phyloP scores from a whole-genome alignment of 2,329 filamentous ascomycete species.

The Phaeomoniella chlamydospora region DNA sequence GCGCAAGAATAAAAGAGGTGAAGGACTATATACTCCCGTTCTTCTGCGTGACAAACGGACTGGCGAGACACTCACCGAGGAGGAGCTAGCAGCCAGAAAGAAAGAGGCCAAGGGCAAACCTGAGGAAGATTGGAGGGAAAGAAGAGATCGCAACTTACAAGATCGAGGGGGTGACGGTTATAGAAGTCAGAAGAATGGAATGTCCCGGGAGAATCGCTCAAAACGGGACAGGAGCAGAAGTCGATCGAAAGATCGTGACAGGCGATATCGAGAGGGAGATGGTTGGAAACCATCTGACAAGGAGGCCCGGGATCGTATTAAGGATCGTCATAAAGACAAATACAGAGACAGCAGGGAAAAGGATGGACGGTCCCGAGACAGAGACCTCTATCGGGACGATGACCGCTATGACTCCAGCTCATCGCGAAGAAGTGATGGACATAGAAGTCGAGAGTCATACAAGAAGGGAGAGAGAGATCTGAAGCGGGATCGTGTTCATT shows the following conservation, averaged over 20 bases:
- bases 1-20: constrained; percentile 32
- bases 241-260: neutral
- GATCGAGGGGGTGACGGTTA: constrained; percentile 5
- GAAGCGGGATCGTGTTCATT: constrained; percentile 11
- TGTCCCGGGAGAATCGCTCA: neutral
- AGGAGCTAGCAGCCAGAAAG: constrained; percentile 39
- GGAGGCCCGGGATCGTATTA: neutral
- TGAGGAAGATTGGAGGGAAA: constrained; percentile 29
- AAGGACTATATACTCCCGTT: constrained; percentile 46
- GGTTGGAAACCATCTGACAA: neutral
- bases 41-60: constrained; percentile 47
- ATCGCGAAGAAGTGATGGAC: neutral
- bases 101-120: constrained; percentile 27
- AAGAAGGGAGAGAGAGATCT: neutral
- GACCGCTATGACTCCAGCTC: neutral
- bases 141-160: constrained; percentile 27
- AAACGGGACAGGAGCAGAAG: neutral
- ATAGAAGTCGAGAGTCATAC: neutral
- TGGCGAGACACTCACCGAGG: constrained; percentile 47
- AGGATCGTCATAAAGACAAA: neutral
- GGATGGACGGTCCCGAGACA: too few species aligned
- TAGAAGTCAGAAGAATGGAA: neutral
- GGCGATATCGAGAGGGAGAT: neutral
- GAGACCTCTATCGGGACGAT: too few species aligned
- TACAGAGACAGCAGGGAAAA: too few species aligned